Base-by-base conservation (phyloP, 768 basidiomycete species). In the Boletales sp. region DNA sequence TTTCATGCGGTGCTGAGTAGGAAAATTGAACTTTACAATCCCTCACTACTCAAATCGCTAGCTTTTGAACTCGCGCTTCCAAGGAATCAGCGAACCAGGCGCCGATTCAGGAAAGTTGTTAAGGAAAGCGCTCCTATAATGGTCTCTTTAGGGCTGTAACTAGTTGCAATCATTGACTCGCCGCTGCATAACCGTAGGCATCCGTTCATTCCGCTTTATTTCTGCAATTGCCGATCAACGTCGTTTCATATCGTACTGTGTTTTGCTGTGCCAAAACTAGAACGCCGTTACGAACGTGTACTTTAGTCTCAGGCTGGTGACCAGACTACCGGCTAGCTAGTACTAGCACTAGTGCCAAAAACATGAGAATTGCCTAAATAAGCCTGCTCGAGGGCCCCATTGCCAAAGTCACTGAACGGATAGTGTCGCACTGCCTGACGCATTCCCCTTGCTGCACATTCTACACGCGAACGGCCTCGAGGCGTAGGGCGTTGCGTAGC, bases 1-100 rank as follows among this genome's bases (percentile, higher is more conserved):
- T 94, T 94, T 66, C 75, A 81, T 59, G 69, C 77, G 10, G 75
- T 91, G 44, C 64, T 94, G 5, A 73, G 73, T 13, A 72, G 68
- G 42, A 84, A 78, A 52, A 74, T 78, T 8, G 69, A 77, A 27
- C 66, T 66, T 12, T 86, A 86, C 59, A 47, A 67, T 4, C 52
- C 65, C n/a, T 53, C 56, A 10, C 32, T 88, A 4, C 61, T 88
- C 50, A 74, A 66, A 51, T 64, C 66, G 45, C 71, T 90, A 11
- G 69, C 64, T 10, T 73, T 75, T 39, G 80, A 84, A 49, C 65
- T 87, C 39, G 69, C 72, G 7, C 70, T 74, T 9, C 66, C 76
- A 8, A 76, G 72, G 48, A 71, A 76, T 51, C 71, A 70, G 47
- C 64, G 70, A 30, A 74, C 74, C 40, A 60, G 60, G 49, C 70